A percentile compares a stretch with the other conserved stretches of the same genome.
These are phyloP conservation scores for Acer negundo DNA, from an alignment of 345 rosid species.

Conservation along the genomic window DNA sequence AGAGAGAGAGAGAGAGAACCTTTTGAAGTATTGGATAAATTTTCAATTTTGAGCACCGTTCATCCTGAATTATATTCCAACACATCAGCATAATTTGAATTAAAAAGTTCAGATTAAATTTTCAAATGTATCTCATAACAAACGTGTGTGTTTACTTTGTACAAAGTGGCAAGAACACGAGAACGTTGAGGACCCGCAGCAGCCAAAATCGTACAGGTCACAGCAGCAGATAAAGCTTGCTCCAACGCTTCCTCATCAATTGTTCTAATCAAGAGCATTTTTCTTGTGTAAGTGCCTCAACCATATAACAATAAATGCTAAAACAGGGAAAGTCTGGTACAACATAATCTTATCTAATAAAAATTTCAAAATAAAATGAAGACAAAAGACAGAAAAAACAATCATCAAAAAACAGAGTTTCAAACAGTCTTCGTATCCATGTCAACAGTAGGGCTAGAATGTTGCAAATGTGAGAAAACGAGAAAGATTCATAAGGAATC, in stretches of 20 bases:
- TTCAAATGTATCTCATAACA: constrained; percentile 2
- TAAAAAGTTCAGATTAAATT: constrained; percentile 6
- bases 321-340: too few species aligned
- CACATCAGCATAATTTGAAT: constrained; percentile 16
- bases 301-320: too few species aligned
- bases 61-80: constrained; percentile 66
- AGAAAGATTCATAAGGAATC: background rate
- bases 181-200: constrained; percentile 99
- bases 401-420: background rate
- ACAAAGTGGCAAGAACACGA: constrained; percentile 86
- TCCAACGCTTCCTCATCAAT: constrained; percentile 94
- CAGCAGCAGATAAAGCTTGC: constrained; percentile 94
- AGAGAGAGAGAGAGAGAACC: constrained; percentile 41
- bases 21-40: constrained; percentile 93
- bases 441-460: background rate
- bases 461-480: background rate
- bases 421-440: background rate
- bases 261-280: constrained; percentile 41
- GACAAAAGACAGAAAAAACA: background rate
- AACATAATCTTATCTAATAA: too few species aligned
- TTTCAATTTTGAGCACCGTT: constrained; percentile 92
- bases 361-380: too few species aligned
- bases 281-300: too few species aligned
- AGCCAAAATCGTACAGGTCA: constrained; percentile 93
- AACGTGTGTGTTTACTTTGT: constrained; percentile 56